Evolutionary conservation across 2,329 filamentous ascomycete species (phyloP).

Genomic region (Fusarium robinianum): DNA sequence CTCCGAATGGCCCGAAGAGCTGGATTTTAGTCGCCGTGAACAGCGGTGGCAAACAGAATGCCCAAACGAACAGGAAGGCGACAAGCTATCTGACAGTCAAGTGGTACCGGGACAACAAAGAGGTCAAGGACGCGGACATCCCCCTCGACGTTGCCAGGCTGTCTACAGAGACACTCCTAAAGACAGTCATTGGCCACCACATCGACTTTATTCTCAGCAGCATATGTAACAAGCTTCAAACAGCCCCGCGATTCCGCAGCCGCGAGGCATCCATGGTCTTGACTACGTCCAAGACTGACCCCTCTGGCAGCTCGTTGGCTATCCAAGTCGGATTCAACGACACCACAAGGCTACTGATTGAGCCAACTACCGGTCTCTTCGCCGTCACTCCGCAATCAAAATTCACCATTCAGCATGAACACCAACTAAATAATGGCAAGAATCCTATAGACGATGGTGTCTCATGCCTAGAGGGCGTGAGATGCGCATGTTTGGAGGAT

Average conservation of each 20-base stretch:
- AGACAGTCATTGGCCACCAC: constrained; percentile 75
- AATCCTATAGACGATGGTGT: constrained; percentile 63
- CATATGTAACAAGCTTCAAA: constrained; percentile 64
- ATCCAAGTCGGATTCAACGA: constrained; percentile 71
- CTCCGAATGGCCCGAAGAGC: constrained; percentile 68
- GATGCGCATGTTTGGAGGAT: constrained; percentile 64
- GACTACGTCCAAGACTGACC: constrained; percentile 61
- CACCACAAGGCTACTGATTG: constrained; percentile 66
- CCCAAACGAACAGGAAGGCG: constrained; percentile 46
- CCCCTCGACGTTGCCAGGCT: constrained; percentile 68
- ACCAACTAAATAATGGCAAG: constrained; percentile 63
- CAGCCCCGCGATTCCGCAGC: constrained; percentile 64
- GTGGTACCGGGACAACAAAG: constrained; percentile 85
- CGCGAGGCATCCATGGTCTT: constrained; percentile 63
- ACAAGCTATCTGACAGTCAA: constrained; percentile 65
- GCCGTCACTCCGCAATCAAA: constrained; percentile 68
- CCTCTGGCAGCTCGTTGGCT: constrained; percentile 68
- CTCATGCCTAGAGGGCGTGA: constrained; percentile 61
- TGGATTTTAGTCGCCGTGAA: constrained; percentile 89
- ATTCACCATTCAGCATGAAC: constrained; percentile 62
- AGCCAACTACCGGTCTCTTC: constrained; percentile 78
- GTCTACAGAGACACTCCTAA: constrained; percentile 75
- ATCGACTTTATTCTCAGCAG: constrained; percentile 71
- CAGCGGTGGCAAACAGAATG: constrained; percentile 60
- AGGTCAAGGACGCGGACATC: constrained; percentile 71